Evolutionary conservation across 306 rosid species (phyloP).

Genomic region (Biancaea sappan): DNA sequence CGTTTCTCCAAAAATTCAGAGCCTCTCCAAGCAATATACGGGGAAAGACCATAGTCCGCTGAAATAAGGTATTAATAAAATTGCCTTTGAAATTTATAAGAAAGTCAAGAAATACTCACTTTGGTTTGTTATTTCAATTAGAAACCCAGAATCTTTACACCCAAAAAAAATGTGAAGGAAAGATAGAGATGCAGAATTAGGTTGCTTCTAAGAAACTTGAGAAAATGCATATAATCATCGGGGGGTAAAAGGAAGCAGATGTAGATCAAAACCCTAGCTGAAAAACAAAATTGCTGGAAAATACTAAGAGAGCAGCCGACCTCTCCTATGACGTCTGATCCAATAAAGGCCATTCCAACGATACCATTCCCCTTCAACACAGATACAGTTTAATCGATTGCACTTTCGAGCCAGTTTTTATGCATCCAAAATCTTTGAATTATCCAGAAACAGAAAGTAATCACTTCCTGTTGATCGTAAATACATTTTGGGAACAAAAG

Average conservation of each 20-base stretch:
- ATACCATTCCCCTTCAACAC: background rate
- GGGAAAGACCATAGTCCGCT: background rate
- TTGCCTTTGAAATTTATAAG: background rate
- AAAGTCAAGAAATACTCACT: background rate
- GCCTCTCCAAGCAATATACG: background rate
- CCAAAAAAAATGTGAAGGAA: background rate
- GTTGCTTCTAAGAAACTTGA: background rate
- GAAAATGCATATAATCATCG: background rate
- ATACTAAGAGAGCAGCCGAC: slow-evolving; percentile 37
- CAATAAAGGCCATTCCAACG: slow-evolving; percentile 69
- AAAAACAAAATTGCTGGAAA: slow-evolving; percentile 2
- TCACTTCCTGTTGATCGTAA: background rate
- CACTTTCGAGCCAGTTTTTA: background rate
- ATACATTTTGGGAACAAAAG: background rate
- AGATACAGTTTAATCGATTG: background rate
- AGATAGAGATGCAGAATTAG: slow-evolving; percentile 24
- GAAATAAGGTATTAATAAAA: background rate
- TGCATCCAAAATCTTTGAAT: background rate
- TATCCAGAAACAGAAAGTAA: no score
- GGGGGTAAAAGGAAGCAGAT: background rate
- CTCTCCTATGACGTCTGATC: slow-evolving; percentile 71
- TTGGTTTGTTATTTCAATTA: background rate
- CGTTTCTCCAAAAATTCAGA: background rate
- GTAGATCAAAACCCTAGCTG: slow-evolving; percentile 29
- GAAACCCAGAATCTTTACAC: background rate